Percentiles rank a stretch among this genome's conserved stretches.
These are phyloP conservation scores for Alternaria sp. DNA, from an alignment of 2,329 filamentous ascomycete genomes.

Conservation along the genomic window DNA sequence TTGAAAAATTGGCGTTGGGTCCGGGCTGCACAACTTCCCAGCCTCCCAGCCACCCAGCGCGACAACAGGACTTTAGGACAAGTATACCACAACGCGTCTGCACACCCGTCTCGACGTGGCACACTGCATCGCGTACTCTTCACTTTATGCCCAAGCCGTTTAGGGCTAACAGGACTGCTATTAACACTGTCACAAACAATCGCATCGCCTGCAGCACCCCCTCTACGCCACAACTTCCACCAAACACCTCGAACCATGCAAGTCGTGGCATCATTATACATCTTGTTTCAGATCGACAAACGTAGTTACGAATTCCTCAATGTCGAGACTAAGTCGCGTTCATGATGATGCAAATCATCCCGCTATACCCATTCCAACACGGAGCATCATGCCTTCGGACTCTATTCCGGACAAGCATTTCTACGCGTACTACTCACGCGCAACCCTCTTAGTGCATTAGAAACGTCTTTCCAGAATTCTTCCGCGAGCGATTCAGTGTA, in stretches of 20 bases:
- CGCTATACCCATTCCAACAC: slow-evolving; percentile 20
- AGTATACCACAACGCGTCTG: background rate
- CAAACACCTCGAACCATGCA: background rate
- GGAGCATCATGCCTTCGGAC: slow-evolving; percentile 12
- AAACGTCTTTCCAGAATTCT: slow-evolving; percentile 23
- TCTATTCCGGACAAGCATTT: slow-evolving; percentile 13
- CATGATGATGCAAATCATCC: background rate
- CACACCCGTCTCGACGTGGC: background rate
- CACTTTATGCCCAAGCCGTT: background rate
- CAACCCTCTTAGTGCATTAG: slow-evolving; percentile 10
- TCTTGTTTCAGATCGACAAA: background rate
- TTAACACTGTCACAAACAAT: background rate
- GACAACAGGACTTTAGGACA: background rate
- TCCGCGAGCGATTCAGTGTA: slow-evolving; percentile 25
- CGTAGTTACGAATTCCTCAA: background rate
- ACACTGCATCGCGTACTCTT: background rate
- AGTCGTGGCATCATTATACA: too few relatives aligned
- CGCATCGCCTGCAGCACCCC: background rate
- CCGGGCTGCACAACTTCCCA: background rate
- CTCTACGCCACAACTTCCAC: background rate
- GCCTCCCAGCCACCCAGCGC: background rate
- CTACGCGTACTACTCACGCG: slow-evolving; percentile 5
- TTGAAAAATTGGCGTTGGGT: background rate
- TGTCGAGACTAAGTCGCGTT: background rate
- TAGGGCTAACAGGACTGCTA: background rate